phyloP scores from a whole-genome alignment of 441 rosid genomes.

The Populus trichocarpa region DNA sequence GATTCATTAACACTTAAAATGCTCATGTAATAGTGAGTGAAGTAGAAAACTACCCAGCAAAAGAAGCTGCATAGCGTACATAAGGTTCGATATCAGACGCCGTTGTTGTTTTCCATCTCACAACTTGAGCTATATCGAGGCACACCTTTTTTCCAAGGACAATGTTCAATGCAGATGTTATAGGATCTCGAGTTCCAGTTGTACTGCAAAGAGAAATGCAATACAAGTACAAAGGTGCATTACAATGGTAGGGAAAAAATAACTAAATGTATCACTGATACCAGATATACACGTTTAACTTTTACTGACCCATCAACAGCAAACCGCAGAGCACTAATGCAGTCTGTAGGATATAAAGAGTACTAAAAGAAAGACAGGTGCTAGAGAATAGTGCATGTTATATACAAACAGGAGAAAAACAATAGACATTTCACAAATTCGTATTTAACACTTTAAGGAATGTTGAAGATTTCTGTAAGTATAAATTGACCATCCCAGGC shows the following conservation, averaged over 20 bases:
- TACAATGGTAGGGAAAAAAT: slow-evolving; percentile 5
- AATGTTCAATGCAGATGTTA: slow-evolving; percentile 86
- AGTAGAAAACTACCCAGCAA: slow-evolving; percentile 77
- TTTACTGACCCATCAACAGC: no score
- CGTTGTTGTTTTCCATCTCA: slow-evolving; percentile 77
- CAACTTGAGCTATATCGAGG: slow-evolving; percentile 92
- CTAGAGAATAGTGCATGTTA: no score
- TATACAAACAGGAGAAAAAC: no score
- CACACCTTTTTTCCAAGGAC: slow-evolving; percentile 70
- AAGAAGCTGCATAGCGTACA: slow-evolving; percentile 92
- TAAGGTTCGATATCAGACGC: slow-evolving; percentile 64
- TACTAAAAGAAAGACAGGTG: no score
- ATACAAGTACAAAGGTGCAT: neutral
- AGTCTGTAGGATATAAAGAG: no score
- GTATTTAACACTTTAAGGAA: no score
- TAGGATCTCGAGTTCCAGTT: slow-evolving; percentile 89
- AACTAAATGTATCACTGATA: neutral
- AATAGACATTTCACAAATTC: no score
- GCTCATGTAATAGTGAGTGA: slow-evolving; percentile 6
- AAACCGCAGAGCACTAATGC: no score
- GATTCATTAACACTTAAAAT: no score
- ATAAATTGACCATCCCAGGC: neutral
- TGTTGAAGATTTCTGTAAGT: no score
- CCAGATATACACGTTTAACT: neutral
- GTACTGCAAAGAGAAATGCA: slow-evolving; percentile 49